Evolutionary conservation across 768 basidiomycete species (phyloP).

Genomic region (Sarcomyxa edulis): DNA sequence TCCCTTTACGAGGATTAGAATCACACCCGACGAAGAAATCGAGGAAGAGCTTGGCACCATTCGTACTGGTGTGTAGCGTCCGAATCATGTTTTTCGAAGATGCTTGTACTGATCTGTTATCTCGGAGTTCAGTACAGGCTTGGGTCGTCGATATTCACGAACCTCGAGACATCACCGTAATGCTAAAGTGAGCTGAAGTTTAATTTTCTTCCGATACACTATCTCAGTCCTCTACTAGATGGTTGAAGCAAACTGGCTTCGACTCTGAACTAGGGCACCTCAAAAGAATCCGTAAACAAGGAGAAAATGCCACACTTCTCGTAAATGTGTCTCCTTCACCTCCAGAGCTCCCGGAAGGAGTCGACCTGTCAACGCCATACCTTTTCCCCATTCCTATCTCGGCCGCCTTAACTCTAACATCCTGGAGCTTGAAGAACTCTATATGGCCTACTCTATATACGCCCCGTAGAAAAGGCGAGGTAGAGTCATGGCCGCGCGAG

Average conservation of each 20-base stretch:
- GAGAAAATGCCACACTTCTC: constrained; percentile 46
- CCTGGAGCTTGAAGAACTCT: constrained; percentile 58
- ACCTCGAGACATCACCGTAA: constrained; percentile 46
- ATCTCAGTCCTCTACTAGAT: constrained; percentile 40
- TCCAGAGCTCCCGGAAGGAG: constrained; percentile 45
- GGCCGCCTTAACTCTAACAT: constrained; percentile 61
- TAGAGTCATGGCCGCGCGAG: constrained; percentile 60
- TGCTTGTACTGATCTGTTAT: not conserved
- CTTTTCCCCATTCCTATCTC: constrained; percentile 55
- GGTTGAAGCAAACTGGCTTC: constrained; percentile 59
- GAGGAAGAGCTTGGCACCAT: constrained; percentile 56
- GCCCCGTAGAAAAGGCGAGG: constrained; percentile 63
- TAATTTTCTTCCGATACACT: not conserved
- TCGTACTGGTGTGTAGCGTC: constrained; percentile 40
- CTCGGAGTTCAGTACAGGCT: constrained; percentile 44
- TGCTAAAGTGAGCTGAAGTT: constrained; percentile 50
- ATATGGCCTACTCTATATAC: constrained; percentile 87
- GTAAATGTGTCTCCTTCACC: constrained; percentile 33
- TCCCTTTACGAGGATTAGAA: constrained; percentile 61
- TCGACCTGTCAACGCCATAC: constrained; percentile 50
- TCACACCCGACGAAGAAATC: constrained; percentile 61
- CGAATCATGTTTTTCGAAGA: not conserved
- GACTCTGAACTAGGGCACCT: constrained; percentile 67
- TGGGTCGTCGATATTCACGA: constrained; percentile 78
- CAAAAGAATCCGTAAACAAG: constrained; percentile 66